Conservation (phyloP, 192 early-diverging fungal species). For the Coemansia sp. region DNA sequence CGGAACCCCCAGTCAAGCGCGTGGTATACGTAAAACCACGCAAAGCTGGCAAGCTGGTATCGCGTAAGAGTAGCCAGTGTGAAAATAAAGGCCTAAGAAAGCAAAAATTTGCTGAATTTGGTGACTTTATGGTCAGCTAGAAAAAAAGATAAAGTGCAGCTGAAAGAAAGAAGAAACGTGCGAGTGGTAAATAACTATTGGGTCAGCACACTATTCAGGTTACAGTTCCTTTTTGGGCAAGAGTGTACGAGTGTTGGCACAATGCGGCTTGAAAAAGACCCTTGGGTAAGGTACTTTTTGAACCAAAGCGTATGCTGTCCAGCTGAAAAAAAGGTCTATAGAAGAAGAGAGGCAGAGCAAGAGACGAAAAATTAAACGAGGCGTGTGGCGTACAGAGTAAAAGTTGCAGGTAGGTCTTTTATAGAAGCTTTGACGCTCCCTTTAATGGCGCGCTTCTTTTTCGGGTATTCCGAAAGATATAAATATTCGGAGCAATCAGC, state of each 20-base stretch:
- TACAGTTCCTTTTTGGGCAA: not conserved
- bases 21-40: slow-evolving; percentile 53
- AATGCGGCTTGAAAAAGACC: not conserved
- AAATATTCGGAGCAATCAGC: not conserved
- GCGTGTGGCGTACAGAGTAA: not conserved
- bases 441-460: not conserved
- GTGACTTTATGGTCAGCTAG: too few species aligned
- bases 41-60: slow-evolving; percentile 42
- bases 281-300: not conserved
- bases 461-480: slow-evolving; percentile 7
- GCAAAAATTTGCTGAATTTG: too few species aligned
- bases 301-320: not conserved
- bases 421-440: too few species aligned
- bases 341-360: not conserved
- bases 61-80: slow-evolving; percentile 38
- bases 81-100: not conserved
- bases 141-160: not conserved
- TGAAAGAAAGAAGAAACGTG: slow-evolving; percentile 9
- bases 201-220: not conserved
- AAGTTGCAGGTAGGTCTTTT: not conserved
- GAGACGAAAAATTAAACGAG: not conserved
- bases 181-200: not conserved
- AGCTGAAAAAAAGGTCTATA: not conserved
- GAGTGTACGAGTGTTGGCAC: not conserved
- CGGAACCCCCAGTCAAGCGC: slow-evolving; percentile 42